Base-by-base conservation (phyloP, 2,329 filamentous ascomycete genomes). In the Penicillium sclerotiorum region DNA sequence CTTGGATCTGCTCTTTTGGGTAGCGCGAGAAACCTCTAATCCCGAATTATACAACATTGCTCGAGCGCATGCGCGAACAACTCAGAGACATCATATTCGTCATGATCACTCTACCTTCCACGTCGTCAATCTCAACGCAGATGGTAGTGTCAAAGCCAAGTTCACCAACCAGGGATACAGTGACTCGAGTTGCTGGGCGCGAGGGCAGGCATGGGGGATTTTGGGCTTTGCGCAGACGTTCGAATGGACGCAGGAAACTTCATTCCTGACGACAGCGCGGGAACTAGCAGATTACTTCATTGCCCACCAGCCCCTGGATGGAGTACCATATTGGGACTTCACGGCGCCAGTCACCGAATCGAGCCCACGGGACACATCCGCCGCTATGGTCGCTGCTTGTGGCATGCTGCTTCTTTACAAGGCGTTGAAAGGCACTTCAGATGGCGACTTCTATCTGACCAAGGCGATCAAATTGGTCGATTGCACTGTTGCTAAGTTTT, bases 241-340 rank as follows among this genome's bases (percentile, higher is more conserved):
- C 42, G 56, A 55, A 13, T 76, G 73, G 73, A 62, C 61, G 8
- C 2, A 36, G 5, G 47, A 61, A 3, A 3, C 2, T 3, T 8
- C 60, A 52, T 58, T 74, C 60, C 38, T 66, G 8, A 55, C 69
- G 0, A 77, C 77, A 2, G 72, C 78, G 0, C 70, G 73, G 4
- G 70, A 70, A 1, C 64, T 75, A 32, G 77, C 76, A 1, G 66
- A 77, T 23, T 77, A 76, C 49, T 81, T 81, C 51, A 55, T 80
- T 2, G 42, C 59, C 0, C 62, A 74, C 0, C 1, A n/a, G n/a
- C n/a, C n/a, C n/a, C n/a, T n/a, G n/a, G n/a, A n/a, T n/a, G n/a
- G n/a, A n/a, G 73, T 80, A 0, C 77, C 78, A 1, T 67, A 71
- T 2, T 81, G 77, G 78, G 78, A 81, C 47, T 80, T 80, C 37